phyloP scores from a whole-genome alignment of 768 basidiomycete species.

The Candolleomyces aberdarensis region DNA sequence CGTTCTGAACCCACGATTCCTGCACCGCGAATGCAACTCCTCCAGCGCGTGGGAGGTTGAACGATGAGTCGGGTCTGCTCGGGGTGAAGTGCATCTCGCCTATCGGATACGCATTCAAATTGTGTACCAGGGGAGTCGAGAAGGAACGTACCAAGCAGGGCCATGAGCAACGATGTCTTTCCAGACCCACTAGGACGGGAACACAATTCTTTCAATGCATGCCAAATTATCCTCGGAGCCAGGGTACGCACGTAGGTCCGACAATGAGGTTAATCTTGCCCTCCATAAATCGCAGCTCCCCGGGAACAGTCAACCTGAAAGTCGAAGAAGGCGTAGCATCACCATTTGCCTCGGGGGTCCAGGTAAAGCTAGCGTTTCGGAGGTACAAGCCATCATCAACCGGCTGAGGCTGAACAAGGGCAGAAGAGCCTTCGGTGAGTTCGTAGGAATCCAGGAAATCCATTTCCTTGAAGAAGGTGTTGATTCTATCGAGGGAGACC shows the following conservation, averaged over 20 bases:
- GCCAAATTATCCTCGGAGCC: neutral
- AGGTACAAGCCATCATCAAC: constrained; percentile 19
- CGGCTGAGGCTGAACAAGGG: constrained; percentile 5
- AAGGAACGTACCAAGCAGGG: constrained; percentile 37
- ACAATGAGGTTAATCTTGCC: constrained; percentile 55
- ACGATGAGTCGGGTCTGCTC: constrained; percentile 54
- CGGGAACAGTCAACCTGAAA: constrained; percentile 52
- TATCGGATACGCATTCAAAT: too few species aligned
- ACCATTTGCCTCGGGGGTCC: constrained; percentile 38
- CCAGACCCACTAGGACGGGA: constrained; percentile 42
- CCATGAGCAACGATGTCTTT: constrained; percentile 63
- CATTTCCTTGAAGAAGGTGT: constrained; percentile 25
- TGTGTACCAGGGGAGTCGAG: too few species aligned
- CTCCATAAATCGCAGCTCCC: constrained; percentile 51
- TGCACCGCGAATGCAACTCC: constrained; percentile 83
- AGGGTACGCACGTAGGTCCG: constrained; percentile 44
- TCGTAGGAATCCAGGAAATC: constrained; percentile 33
- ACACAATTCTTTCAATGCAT: neutral
- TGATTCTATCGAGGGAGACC: constrained; percentile 58
- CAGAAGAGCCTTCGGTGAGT: too few species aligned
- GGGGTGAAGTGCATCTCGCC: constrained; percentile 69
- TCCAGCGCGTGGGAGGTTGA: constrained; percentile 60
- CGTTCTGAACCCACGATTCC: constrained; percentile 84
- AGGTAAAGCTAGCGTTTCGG: constrained; percentile 51
- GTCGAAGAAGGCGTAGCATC: constrained; percentile 22